Conservation (phyloP, 2,329 filamentous ascomycete species). For the Ophiosphaerella narmari region DNA sequence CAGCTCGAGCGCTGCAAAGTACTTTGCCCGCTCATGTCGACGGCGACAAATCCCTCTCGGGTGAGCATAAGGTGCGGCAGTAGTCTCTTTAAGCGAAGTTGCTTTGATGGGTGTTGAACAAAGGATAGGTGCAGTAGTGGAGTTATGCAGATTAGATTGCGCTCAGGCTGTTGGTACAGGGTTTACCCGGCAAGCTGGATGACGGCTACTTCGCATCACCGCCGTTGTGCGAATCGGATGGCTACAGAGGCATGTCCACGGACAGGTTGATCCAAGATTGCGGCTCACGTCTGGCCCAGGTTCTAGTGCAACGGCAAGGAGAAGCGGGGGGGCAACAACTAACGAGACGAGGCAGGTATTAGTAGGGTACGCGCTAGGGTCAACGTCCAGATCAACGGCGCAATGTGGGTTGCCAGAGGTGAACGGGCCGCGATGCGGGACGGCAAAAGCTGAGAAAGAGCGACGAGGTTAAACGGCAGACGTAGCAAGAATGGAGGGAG, state of each 20-base stretch:
- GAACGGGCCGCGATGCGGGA: constrained; percentile 13
- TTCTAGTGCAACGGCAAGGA: neutral
- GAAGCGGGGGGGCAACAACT: neutral
- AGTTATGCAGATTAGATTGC: constrained; percentile 28
- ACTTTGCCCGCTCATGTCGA: constrained; percentile 36
- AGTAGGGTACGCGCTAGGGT: constrained; percentile 3
- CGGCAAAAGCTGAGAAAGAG: constrained; percentile 26
- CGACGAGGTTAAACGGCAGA: constrained; percentile 28
- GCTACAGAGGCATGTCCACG: constrained; percentile 18
- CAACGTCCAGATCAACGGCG: constrained; percentile 3
- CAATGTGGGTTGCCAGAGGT: constrained; percentile 6
- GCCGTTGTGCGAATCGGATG: constrained; percentile 5
- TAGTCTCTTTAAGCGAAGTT: constrained; percentile 3
- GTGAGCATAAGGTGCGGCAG: constrained; percentile 37
- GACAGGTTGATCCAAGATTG: neutral
- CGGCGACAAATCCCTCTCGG: constrained; percentile 35
- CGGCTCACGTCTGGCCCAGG: neutral
- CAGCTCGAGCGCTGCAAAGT: constrained; percentile 42
- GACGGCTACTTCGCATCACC: constrained; percentile 22
- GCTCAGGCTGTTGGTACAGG: constrained; percentile 29
- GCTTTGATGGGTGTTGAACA: constrained; percentile 13
- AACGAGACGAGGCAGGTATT: neutral
- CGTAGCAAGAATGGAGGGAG: constrained; percentile 22
- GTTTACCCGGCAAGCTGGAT: constrained; percentile 20
- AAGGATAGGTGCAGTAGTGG: constrained; percentile 10